phyloP scores from a whole-genome alignment of 306 rosid genomes.

The barrel medic (Medicago truncatula) region MtrunA17r5.0-ANR NC_053045.1:41718501-41719000 shows the following conservation, averaged over 20 bases:
- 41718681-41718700: conserved; percentile 21
- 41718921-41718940: conserved; percentile 15
- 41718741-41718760: conserved; percentile 84
- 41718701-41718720: conserved; percentile 31
- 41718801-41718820: conserved; percentile 97
- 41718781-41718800: conserved; percentile 95
- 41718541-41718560: too few relatives aligned
- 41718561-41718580: too few relatives aligned
- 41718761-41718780: conserved; percentile 97
- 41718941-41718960: conserved; percentile 18
- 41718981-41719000: conserved; percentile 5
- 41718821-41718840: conserved; percentile 91
- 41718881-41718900: conserved; percentile 1
- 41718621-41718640: too few relatives aligned
- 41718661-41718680: too few relatives aligned
- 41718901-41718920: conserved; percentile 12
- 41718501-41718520: too few relatives aligned
- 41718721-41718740: conserved; percentile 67
- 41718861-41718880: conserved; percentile 35
- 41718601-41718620: too few relatives aligned
- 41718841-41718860: conserved; percentile 86
- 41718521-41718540: too few relatives aligned
- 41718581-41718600: too few relatives aligned
- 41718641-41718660: too few relatives aligned
- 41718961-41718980: conserved; percentile 10